Percentiles rank a stretch among this genome's conserved stretches.
Conservation (phyloP, 75 land plant species). For the Cunninghamia lanceolata region DNA sequence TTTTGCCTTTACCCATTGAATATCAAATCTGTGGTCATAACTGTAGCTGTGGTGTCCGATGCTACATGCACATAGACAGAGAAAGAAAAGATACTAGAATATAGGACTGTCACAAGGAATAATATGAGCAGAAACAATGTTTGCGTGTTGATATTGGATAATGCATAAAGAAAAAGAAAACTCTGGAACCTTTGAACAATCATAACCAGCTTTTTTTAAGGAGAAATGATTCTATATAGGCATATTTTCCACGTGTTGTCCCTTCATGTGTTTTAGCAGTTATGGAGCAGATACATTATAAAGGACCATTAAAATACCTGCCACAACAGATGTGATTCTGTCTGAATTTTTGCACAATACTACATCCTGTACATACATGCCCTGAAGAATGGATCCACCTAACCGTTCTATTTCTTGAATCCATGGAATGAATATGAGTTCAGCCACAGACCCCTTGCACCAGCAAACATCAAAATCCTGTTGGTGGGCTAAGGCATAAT, state of each 20-base stretch:
- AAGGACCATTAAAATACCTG: constrained; percentile 10
- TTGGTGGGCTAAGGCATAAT: constrained; percentile 42
- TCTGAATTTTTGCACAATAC: not conserved
- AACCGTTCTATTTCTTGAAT: constrained; percentile 21
- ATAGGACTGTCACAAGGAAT: not conserved
- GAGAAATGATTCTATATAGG: not conserved
- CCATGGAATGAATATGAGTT: constrained; percentile 38
- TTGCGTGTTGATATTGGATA: not conserved
- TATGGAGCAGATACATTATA: not conserved
- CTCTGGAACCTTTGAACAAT: not conserved
- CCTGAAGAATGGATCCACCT: constrained; percentile 31
- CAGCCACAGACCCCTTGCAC: constrained; percentile 40
- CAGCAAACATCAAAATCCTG: constrained; percentile 46
- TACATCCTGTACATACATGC: constrained; percentile 25
- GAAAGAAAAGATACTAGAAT: not conserved
- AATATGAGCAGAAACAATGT: not conserved
- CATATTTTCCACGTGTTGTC: too few species aligned
- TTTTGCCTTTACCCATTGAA: not conserved
- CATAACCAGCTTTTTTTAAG: not conserved
- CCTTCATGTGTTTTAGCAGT: not conserved
- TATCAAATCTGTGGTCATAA: not conserved
- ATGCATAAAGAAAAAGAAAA: not conserved
- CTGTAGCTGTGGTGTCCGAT: not conserved
- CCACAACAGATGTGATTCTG: constrained; percentile 16
- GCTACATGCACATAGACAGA: not conserved